These are phyloP conservation scores for Aspergillus eucalypticola DNA, from an alignment of 2,329 filamentous ascomycete species.

Conservation along the genomic window DNA sequence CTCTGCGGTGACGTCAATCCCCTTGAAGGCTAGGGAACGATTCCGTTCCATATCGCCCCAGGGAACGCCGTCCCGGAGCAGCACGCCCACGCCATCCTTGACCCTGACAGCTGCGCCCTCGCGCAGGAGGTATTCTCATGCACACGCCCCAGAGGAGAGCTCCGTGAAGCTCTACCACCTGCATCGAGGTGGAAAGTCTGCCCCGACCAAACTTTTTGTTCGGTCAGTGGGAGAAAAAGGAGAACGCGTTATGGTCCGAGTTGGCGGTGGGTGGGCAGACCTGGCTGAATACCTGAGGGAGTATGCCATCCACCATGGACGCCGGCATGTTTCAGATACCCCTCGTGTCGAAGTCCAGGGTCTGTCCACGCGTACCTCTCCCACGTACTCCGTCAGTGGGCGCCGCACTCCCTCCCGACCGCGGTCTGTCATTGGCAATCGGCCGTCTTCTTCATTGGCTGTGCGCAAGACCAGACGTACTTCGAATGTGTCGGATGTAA, in stretches of 20 bases:
- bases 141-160: conserved; percentile 53
- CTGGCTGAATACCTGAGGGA: conserved; percentile 91
- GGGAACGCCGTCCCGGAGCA: conserved; percentile 45
- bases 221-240: conserved; percentile 85
- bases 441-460: conserved; percentile 41
- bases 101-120: conserved; percentile 62
- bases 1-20: conserved; percentile 36
- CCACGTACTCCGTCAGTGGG: conserved; percentile 31
- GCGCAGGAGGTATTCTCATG: conserved; percentile 36
- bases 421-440: conserved; percentile 37
- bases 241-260: conserved; percentile 95
- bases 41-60: conserved; percentile 36
- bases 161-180: conserved; percentile 94
- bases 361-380: conserved; percentile 38
- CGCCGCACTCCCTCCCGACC: conserved; percentile 41
- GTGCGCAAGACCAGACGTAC: conserved; percentile 41
- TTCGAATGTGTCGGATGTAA: conserved; percentile 36
- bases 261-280: conserved; percentile 98
- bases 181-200: conserved; percentile 76
- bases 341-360: conserved; percentile 58
- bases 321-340: conserved; percentile 61
- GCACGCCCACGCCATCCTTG: conserved; percentile 66
- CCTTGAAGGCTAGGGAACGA: conserved; percentile 45
- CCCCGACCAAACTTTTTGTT: conserved; percentile 92
- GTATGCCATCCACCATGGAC: conserved; percentile 87